Evolutionary conservation across 139 green algal species (phyloP), one percentile per base, ranked within the genome.

Genomic region (Microglena sp.): DNA sequence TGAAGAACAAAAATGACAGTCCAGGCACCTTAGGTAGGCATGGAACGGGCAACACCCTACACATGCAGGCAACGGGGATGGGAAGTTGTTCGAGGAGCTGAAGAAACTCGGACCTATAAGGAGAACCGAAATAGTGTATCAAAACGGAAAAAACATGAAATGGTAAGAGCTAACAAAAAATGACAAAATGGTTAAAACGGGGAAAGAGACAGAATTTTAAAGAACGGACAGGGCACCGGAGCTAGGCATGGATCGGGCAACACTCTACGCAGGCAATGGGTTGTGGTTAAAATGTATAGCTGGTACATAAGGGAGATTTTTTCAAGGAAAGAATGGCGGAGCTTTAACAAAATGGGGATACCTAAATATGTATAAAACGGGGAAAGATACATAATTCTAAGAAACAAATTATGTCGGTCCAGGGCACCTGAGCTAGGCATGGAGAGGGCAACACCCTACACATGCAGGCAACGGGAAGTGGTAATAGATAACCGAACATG

Each of bases 201-300:
- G n/a, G n/a, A n/a, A n/a, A n/a, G n/a, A n/a, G n/a, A n/a, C n/a
- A n/a, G n/a, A n/a, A n/a, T n/a, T n/a, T n/a, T n/a, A n/a, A n/a
- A n/a, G n/a, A n/a, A n/a, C n/a, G n/a, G n/a, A n/a, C n/a, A n/a
- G n/a, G n/a, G n/a, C 86, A 0, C 93, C 93, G 11, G 69, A 82
- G 33, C 93, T 99, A 63, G 93, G 93, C 93, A 99, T 99, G 74
- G 85, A 95, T 56, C 93, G 85, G 1, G 93, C 93, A 29, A 99
- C 84, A 50, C 93, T 93, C 87, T 95, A 73, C 26, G 59, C 45
- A 44, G 11, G 40, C 11, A 50, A n/a, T n/a, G n/a, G n/a, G n/a
- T n/a, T n/a, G 18, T 50, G 21, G 30, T 31, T 29, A 2, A 44
- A 21, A 2, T 32, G 45, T 22, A 6, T n/a, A 15, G 24, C 1